These are phyloP conservation scores for Sporisorium graminicola DNA, from an alignment of 1,284 basidiomycete species.

Conservation along the genomic window DNA sequence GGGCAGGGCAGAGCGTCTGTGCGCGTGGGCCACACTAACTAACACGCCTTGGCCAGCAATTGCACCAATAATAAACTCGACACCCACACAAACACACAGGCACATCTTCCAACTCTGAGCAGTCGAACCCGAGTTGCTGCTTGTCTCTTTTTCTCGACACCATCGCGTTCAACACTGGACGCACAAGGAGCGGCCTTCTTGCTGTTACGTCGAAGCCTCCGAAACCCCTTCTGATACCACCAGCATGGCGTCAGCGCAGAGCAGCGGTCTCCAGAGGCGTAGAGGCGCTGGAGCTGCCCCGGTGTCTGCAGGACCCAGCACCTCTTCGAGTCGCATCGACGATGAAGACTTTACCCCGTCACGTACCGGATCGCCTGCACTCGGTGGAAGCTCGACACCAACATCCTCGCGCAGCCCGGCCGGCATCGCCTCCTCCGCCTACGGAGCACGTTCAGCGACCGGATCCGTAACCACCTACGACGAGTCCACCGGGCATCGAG, in stretches of 20 bases:
- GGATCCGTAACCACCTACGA: slow-evolving; percentile 55
- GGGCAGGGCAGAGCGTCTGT: too few relatives aligned
- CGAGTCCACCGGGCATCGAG: slow-evolving; percentile 67
- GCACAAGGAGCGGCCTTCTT: too few relatives aligned
- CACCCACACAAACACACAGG: too few relatives aligned
- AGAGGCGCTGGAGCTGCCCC: slow-evolving; percentile 34
- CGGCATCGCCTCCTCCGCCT: slow-evolving; percentile 19
- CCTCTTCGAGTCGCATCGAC: slow-evolving; percentile 32
- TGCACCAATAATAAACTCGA: too few relatives aligned
- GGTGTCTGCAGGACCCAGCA: slow-evolving; percentile 32
- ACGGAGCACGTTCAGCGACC: slow-evolving; percentile 42
- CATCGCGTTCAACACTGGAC: too few relatives aligned
- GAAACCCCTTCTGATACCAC: background rate
- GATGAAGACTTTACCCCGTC: slow-evolving; percentile 40
- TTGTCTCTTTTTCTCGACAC: too few relatives aligned
- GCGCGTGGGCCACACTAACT: too few relatives aligned
- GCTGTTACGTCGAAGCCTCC: background rate
- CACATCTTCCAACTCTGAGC: too few relatives aligned
- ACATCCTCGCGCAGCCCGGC: slow-evolving; percentile 25
- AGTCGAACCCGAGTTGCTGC: too few relatives aligned
- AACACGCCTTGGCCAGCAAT: too few relatives aligned
- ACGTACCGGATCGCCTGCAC: slow-evolving; percentile 34
- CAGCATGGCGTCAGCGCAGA: slow-evolving; percentile 38
- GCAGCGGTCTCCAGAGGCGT: slow-evolving; percentile 45
- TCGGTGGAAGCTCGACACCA: slow-evolving; percentile 26